phyloP scores from a whole-genome alignment of 176 grass and related monocot genomes.

The Chloris gayana region DNA sequence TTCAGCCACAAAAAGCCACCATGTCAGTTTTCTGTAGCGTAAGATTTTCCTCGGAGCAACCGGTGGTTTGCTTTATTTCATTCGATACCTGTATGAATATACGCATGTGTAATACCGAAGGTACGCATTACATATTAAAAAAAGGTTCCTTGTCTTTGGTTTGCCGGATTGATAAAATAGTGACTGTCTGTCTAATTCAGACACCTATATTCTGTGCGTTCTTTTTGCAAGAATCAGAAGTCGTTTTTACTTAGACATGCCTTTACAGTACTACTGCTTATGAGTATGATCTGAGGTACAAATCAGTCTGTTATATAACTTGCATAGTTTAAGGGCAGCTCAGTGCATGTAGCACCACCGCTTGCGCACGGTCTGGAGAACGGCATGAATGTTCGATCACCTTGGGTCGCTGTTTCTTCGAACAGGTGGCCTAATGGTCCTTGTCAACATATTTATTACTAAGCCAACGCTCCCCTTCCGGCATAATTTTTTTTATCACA shows the following conservation, averaged over 20 bases:
- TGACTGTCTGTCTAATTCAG: not conserved
- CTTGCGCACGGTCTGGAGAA: not conserved
- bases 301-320: too few relatives aligned
- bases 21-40: constrained; percentile 18
- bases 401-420: too few relatives aligned
- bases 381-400: too few relatives aligned
- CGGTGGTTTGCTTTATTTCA: not conserved
- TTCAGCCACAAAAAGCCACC: not conserved
- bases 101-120: constrained; percentile 10
- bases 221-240: not conserved
- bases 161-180: not conserved
- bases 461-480: too few relatives aligned
- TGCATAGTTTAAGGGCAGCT: too few relatives aligned
- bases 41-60: constrained; percentile 22
- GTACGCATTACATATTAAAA: not conserved
- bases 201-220: too few relatives aligned
- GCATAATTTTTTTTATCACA: too few relatives aligned
- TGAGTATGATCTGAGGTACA: too few relatives aligned
- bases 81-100: constrained; percentile 25
- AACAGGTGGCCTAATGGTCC: too few relatives aligned
- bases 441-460: too few relatives aligned
- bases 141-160: not conserved
- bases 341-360: not conserved
- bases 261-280: not conserved
- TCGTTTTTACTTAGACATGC: too few relatives aligned